A percentile compares a stretch with the other conserved stretches of the same genome.
phyloP scores from a whole-genome alignment of 2,329 filamentous ascomycete species.

The Chrysoporthe deuterocubensis region DNA sequence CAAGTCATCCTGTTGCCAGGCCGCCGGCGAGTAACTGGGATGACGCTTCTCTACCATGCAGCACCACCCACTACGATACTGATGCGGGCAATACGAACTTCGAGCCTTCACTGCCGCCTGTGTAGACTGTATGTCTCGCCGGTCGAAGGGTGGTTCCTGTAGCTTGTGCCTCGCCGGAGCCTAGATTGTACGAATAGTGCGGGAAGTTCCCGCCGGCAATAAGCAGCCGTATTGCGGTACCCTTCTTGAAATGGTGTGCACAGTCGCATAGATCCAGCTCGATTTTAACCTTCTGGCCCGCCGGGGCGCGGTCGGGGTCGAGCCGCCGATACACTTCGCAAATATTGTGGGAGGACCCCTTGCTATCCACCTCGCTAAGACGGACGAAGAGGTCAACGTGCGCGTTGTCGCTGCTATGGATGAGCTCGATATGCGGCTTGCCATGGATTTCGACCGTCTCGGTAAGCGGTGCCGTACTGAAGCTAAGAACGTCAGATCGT shows the following conservation, averaged over 20 bases:
- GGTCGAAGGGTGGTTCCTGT: conserved; percentile 26
- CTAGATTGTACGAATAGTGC: conserved; percentile 29
- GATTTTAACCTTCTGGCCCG: conserved; percentile 12
- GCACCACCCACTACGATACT: not conserved
- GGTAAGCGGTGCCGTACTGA: conserved; percentile 31
- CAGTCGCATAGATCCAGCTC: conserved; percentile 29
- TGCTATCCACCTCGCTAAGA: conserved; percentile 33
- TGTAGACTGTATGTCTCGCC: conserved; percentile 27
- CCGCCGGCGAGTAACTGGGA: not conserved
- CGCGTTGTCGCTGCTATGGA: conserved; percentile 33
- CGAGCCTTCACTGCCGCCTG: conserved; percentile 6
- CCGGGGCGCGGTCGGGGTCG: conserved; percentile 17
- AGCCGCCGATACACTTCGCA: conserved; percentile 32
- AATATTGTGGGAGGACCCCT: conserved; percentile 33
- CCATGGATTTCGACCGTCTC: conserved; percentile 32
- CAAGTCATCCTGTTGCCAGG: not conserved
- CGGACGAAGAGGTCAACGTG: conserved; percentile 35
- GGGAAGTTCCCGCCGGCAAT: conserved; percentile 34
- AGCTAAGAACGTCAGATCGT: conserved; percentile 33
- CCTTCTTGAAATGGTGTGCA: conserved; percentile 32
- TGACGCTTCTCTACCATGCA: not conserved
- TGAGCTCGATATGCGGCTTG: conserved; percentile 30
- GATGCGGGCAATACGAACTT: conserved; percentile 22
- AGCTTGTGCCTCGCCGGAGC: conserved; percentile 30
- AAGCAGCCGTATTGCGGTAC: conserved; percentile 32